Base-by-base conservation (phyloP, 2,329 filamentous ascomycete species). In the Sclerotinia glacialis region DNA sequence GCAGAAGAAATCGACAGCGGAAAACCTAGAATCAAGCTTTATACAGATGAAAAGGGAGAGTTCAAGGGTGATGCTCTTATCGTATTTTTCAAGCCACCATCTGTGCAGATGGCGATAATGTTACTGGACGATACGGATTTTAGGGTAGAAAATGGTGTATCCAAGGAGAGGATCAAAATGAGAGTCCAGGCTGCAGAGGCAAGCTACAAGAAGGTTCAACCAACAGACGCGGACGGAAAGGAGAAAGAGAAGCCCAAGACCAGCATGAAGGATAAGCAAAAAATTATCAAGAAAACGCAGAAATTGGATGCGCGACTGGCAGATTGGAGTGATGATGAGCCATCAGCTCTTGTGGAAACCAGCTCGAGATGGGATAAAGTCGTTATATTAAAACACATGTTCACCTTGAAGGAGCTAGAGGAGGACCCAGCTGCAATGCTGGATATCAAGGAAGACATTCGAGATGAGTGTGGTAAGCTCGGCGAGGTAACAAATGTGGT, bases 41-140 rank as follows among this genome's bases (percentile, higher is more conserved):
- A 99, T 79, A 86, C 83, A 26, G 89, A 97, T 76, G 86, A 90
- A 1, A 79, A 88, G 1, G 95, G 93, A 26, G 85, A 87, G 21
- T 96, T 97, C 83, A 98, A 97, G 76, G 95, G 95, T 68, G 93
- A 98, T 76, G 93, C 92, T 2, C 83, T 99, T 42, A 83, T 99
- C 65, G 91, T 98, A 46, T 99, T 96, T 80, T 97, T 97, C 84
- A 92, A 95, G 73, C 90, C 93, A 0, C 93, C 96, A 76, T 96
- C 91, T n/a, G 94, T 99, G 67, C 82, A 90, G 52, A 89, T 93
- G 80, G 92, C 92, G 54, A 90, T 94, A 71, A 87, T 89, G 80
- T 83, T 95, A 73, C 83, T 92, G 16, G 91, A 96, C 77, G 91
- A 93, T 74, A 90, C 89, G 5, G 87, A 93, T 72, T 95, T 98